Evolutionary conservation across 1,284 basidiomycete genomes (phyloP).

Genomic region (Laetiporus sulphureus): DNA sequence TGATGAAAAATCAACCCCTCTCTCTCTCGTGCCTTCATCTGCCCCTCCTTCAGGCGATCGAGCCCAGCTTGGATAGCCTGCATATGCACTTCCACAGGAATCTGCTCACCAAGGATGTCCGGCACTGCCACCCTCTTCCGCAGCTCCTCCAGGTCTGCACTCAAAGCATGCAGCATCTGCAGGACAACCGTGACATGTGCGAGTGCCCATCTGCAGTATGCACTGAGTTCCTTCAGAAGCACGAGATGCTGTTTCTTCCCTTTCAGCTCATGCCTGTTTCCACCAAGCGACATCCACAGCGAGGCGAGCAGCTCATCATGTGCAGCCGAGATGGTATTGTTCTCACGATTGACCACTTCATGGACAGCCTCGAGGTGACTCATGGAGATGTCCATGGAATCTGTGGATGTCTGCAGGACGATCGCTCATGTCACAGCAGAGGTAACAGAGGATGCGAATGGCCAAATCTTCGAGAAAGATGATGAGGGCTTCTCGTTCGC

Average conservation of each 20-base stretch:
- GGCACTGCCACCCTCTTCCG: constrained; percentile 61
- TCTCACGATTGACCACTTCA: constrained; percentile 52
- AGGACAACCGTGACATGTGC: constrained; percentile 58
- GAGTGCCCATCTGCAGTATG: constrained; percentile 51
- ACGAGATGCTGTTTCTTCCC: constrained; percentile 42
- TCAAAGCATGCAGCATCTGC: constrained; percentile 53
- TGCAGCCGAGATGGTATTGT: constrained; percentile 35
- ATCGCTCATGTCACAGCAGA: constrained; percentile 34
- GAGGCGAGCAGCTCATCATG: constrained; percentile 50
- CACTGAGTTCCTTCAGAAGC: constrained; percentile 46
- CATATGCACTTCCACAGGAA: constrained; percentile 66
- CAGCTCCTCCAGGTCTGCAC: constrained; percentile 67
- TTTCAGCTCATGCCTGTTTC: constrained; percentile 41
- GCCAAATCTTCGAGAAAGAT: constrained; percentile 35
- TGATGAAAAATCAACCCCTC: constrained; percentile 27
- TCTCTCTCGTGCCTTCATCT: constrained; percentile 31
- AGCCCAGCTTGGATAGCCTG: constrained; percentile 58
- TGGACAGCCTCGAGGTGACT: constrained; percentile 48
- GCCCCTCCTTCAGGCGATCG: constrained; percentile 53
- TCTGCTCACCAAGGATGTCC: constrained; percentile 44
- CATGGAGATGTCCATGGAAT: constrained; percentile 56
- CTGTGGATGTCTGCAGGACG: constrained; percentile 44
- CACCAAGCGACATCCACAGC: constrained; percentile 63
- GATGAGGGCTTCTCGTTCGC: constrained; percentile 35
- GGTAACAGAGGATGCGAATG: constrained; percentile 28